Evolutionary conservation across 2,329 filamentous ascomycete genomes (phyloP).

Genomic region (Cladosporium sphaerospermum): DNA sequence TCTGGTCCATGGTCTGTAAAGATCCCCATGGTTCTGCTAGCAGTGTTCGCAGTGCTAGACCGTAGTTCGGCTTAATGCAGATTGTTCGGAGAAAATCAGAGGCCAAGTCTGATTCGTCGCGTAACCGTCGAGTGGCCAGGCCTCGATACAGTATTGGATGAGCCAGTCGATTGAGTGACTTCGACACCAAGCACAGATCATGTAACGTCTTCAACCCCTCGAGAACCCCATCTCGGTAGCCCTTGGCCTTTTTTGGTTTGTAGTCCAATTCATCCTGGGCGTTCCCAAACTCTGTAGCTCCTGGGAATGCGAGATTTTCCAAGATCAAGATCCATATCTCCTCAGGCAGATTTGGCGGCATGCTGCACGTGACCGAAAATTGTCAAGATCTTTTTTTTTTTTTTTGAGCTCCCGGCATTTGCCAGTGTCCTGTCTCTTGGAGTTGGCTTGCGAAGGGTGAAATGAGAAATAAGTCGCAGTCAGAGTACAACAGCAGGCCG

Average conservation of each 20-base stretch:
- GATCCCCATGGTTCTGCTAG: neutral
- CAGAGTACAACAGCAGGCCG: no score
- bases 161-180: neutral
- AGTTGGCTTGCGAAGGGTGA: no score
- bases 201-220: neutral
- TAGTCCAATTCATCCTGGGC: neutral
- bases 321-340: neutral
- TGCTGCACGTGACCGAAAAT: neutral
- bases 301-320: neutral
- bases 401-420: no score
- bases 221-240: neutral
- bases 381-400: no score
- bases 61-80: neutral
- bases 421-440: no score
- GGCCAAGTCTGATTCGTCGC: neutral
- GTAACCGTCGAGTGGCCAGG: neutral
- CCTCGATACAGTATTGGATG: slow-evolving; percentile 1
- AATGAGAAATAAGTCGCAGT: no score
- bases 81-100: neutral
- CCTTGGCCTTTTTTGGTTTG: neutral
- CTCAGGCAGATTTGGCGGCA: neutral
- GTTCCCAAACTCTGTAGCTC: neutral
- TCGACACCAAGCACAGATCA: neutral
- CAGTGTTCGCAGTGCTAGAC: neutral
- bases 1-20: neutral